Evolutionary conservation across 768 basidiomycete species (phyloP), one percentile per base, ranked within the genome.

Genomic region (Saitozyma podzolica): DNA sequence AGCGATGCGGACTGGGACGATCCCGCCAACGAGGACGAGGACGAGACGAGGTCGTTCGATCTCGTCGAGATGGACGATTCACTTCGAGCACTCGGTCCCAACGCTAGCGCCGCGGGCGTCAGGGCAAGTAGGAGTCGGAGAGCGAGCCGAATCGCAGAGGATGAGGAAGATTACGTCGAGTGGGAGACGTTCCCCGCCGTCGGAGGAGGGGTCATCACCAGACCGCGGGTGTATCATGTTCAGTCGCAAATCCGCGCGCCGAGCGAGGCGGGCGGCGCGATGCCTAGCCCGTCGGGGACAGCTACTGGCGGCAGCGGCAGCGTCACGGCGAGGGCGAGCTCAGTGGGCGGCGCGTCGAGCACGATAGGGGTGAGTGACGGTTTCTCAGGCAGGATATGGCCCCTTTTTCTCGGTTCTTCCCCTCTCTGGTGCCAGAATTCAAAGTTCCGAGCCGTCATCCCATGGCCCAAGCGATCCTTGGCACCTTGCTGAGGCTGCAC

Each of bases 181-280:
- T 93, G 89, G 78, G 91, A 95, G 76, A 88, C 89, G 0, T 86
- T 93, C 42, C 91, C 93, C 11, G 93, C 94, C 3, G 89, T 96
- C 5, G 93, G 94, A 16, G 92, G 92, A 13, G 93, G 93, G 0
- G 87, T 85, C 0, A 85, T 96, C 68, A 89, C 88, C 9, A 86
- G 91, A 13, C 94, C 94, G 0, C 83, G 92, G 6, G 84, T 94
- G 40, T 87, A 86, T 66, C 94, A 94, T 76, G 87, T 91, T 0
- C 92, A 94, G 71, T 90, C 89, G 0, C 85, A 85, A 73, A 87
- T 89, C 39, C 84, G 86, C 62, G 75, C 84, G 29, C 80, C 85
- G 42, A 73, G 77, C 8, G 81, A 80, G 54, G 60, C 67, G n/a
- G 73, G 73, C 13, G 59, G 56, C 10, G 61, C 63, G 1, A 63